Base-by-base conservation (phyloP, 1,139 yeast genomes). In the Pneumocystis jirovecii region DNA sequence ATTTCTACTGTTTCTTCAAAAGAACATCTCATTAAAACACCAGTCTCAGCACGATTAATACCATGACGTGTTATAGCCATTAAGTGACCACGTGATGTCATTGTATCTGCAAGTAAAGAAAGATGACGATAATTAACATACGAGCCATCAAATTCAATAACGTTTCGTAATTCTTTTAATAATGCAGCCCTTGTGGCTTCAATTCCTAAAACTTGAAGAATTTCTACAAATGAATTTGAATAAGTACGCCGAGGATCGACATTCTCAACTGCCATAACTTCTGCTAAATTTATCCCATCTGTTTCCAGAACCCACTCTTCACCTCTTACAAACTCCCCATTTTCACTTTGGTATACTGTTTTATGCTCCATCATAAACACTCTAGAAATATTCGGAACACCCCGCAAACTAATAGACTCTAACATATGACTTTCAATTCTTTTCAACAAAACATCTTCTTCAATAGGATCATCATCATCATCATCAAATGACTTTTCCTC, bases 21-120 rank as follows among this genome's bases (percentile, higher is more conserved):
- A 64, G 98, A 93, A 80, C 97, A 93, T 78, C 98, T 85, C 98
- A 95, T 95, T 74, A 95, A 82, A 0, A 98, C 98, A 79, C 98
- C 98, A 44, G 98, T 95, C 71, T 93, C 97, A 50, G 96, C 89
- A 79, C 98, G 86, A 77, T 95, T 95, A 77, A 95, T 93, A 83
- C 99, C 99, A 76, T 93, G 98, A 83, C 99, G 96, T 64, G 98
- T 93, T 72, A 95, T 93, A 50, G 98, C 97, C 89, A 95, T 93
- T 77, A 95, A 82, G 74, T 93, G 96, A 74, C 99, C 99, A 76
- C 96, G 87, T 63, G 96, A 88, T 1, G 99, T 95, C 99, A 95
- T 95, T 40, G 91, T 96, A 80, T 95, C 99, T 67, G 93, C 97
- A 73, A 95, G 82, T 72, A 95, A 80, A 1, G 98, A 97, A 93